Evolutionary conservation across 352 stramenopile species (phyloP), one percentile per base, ranked within the genome.

Genomic region (Globisporangium polare): DNA sequence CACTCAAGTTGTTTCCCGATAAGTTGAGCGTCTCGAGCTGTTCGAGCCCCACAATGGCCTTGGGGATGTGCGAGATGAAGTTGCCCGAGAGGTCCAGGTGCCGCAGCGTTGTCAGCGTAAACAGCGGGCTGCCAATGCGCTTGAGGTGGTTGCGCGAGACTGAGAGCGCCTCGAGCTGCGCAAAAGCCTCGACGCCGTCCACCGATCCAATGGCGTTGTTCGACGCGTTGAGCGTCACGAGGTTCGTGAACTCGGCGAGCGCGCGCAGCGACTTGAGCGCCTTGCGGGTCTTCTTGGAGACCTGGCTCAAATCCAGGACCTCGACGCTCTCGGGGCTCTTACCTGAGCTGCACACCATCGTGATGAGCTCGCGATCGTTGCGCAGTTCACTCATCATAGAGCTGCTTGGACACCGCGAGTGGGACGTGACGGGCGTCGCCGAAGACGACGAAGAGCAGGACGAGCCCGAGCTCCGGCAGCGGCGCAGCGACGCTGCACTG

Each of bases 101-200:
- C 7, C 63, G 73, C 10, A 93, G 65, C 5, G 59, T 59, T 18
- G 65, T 67, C 5, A 91, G 70, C 17, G 62, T 53, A 56, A 81
- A 86, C 8, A 93, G 58, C n/a, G 68, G 43, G 15, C 62, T 59
- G 2, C 73, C 73, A 31, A 95, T 60, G 2, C 59, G 71, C 56
- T 92, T 92, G 41, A 95, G 53, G 50, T 92, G 78, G 62, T 95
- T 95, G 10, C 84, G 73, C 1, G 86, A 73, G 33, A 90, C 56
- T 9, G 62, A 67, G 10, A 93, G 69, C 10, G 58, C 60, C 31
- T 85, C 64, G 42, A 95, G 66, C 17, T 78, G 54, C 5, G 37
- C 22, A 10, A 93, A 74, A 3, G 54, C 41, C 3, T 95, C 82
- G 5, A 93, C 10, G 12, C 83, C 84, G 20, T 88, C 77, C 17